Conservation (phyloP, 805 yeast species). For the Grigorovia jiainica region DNA sequence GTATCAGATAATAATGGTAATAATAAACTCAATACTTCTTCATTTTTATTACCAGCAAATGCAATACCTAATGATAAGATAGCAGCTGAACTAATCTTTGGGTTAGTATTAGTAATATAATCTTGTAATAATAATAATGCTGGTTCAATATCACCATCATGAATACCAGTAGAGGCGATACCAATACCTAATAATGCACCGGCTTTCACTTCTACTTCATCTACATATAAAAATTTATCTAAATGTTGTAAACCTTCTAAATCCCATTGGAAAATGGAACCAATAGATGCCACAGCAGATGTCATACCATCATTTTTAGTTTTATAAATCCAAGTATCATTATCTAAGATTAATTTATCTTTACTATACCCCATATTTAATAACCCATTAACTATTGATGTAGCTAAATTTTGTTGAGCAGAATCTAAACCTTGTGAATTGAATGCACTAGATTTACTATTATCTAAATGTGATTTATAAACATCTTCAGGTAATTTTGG, state of each 20-base stretch:
- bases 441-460: conserved; percentile 42
- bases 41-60: conserved; percentile 88
- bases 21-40: conserved; percentile 66
- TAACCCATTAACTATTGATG: conserved; percentile 88
- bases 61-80: conserved; percentile 89
- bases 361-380: conserved; percentile 84
- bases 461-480: conserved; percentile 83
- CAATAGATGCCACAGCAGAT: conserved; percentile 85
- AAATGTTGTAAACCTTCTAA: conserved; percentile 82
- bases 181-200: conserved; percentile 97
- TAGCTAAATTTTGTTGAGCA: conserved; percentile 90
- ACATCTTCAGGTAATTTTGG: conserved; percentile 94
- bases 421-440: conserved; percentile 59
- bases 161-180: conserved; percentile 82
- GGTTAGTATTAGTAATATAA: conserved; percentile 56
- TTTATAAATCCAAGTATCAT: conserved; percentile 82
- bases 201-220: conserved; percentile 82
- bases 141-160: conserved; percentile 84
- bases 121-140: conserved; percentile 81
- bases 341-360: conserved; percentile 71
- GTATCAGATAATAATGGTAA: conserved; percentile 77
- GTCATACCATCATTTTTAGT: conserved; percentile 88
- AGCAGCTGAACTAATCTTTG: conserved; percentile 65
- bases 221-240: conserved; percentile 80
- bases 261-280: conserved; percentile 88